Conservation (phyloP, 2,329 filamentous ascomycete genomes). For the Myriosclerotinia scirpicola region DNA sequence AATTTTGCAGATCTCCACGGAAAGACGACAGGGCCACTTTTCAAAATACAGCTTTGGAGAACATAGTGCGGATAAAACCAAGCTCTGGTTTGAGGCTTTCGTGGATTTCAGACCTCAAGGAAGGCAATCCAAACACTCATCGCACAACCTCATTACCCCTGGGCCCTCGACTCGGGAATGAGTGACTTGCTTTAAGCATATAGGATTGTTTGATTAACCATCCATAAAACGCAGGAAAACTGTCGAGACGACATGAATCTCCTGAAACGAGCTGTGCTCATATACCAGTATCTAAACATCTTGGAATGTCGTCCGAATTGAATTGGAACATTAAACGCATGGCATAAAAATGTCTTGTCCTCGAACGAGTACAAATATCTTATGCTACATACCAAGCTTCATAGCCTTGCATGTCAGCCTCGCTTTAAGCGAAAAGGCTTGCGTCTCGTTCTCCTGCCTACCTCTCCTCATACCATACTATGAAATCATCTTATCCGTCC, state of each 20-base stretch:
- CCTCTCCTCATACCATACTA: not conserved
- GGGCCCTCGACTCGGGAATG: not conserved
- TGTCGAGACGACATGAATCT: not conserved
- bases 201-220: too few relatives aligned
- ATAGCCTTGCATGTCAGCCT: constrained; percentile 17
- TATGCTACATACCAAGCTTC: not conserved
- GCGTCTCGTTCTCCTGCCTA: constrained; percentile 12
- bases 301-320: not conserved
- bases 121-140: too few relatives aligned
- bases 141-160: too few relatives aligned
- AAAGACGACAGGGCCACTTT: not conserved
- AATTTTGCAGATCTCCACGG: not conserved
- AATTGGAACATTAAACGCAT: not conserved
- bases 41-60: too few relatives aligned
- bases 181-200: not conserved
- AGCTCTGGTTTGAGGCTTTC: not conserved
- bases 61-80: too few relatives aligned
- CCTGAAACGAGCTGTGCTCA: not conserved
- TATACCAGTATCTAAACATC: too few relatives aligned
- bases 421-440: constrained; percentile 21
- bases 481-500: not conserved
- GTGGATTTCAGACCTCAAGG: too few relatives aligned
- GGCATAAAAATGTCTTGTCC: not conserved
- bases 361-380: not conserved
- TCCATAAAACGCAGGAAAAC: not conserved